Evolutionary conservation across 2,329 filamentous ascomycete species (phyloP).

Genomic region (Penicillium sp.): DNA sequence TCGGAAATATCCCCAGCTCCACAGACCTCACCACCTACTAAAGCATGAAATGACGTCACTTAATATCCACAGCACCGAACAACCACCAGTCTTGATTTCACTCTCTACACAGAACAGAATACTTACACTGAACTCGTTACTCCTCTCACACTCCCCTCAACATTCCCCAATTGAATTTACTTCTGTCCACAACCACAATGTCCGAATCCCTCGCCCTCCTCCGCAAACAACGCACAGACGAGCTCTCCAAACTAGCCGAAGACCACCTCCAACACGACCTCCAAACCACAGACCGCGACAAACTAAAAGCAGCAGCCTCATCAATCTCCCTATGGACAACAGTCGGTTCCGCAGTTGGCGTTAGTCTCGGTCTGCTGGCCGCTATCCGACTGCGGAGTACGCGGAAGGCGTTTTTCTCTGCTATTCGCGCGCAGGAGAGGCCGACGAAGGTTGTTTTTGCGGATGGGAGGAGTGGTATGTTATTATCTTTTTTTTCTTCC

Average conservation of each 20-base stretch:
- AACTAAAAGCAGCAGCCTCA: slow-evolving; percentile 53
- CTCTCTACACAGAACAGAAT: no score
- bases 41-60: no score
- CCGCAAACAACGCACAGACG: slow-evolving; percentile 47
- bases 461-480: slow-evolving; percentile 55
- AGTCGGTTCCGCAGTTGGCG: slow-evolving; percentile 57
- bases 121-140: no score
- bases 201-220: slow-evolving; percentile 48
- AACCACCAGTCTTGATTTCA: no score
- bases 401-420: slow-evolving; percentile 58
- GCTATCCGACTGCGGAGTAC: slow-evolving; percentile 56
- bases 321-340: slow-evolving; percentile 55
- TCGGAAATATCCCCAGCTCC: no score
- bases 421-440: slow-evolving; percentile 59
- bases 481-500: no score
- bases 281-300: slow-evolving; percentile 56
- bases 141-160: neutral
- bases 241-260: slow-evolving; percentile 55
- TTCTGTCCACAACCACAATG: slow-evolving; percentile 8
- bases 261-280: slow-evolving; percentile 58
- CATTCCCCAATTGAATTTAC: no score
- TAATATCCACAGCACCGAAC: no score
- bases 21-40: no score
- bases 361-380: slow-evolving; percentile 57
- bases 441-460: slow-evolving; percentile 61